Evolutionary conservation across 352 stramenopile species (phyloP).

Genomic region (Globisporangium viniferum): DNA sequence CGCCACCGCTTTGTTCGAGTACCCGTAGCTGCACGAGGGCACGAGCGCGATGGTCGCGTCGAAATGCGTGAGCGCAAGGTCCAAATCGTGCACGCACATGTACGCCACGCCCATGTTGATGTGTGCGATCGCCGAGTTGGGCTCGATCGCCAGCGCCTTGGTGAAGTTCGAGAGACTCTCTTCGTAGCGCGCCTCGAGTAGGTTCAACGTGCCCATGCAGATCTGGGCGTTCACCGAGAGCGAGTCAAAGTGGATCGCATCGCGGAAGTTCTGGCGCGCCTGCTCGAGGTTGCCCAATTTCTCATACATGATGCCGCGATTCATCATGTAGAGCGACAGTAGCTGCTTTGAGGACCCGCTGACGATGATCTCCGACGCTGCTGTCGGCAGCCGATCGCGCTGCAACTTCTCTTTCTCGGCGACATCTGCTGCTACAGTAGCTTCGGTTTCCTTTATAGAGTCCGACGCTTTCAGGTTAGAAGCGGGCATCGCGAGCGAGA

Average conservation of each 20-base stretch:
- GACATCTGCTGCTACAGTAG: not conserved
- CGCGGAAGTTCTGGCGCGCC: conserved; percentile 51
- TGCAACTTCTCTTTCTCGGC: not conserved
- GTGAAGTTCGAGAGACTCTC: conserved; percentile 37
- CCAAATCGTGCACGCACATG: conserved; percentile 32
- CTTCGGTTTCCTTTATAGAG: not conserved
- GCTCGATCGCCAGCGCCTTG: conserved; percentile 44
- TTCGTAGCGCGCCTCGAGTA: conserved; percentile 36
- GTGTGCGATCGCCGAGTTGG: conserved; percentile 48
- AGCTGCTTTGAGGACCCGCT: conserved; percentile 60
- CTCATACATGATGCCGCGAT: conserved; percentile 67
- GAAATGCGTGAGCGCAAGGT: conserved; percentile 40
- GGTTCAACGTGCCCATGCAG: conserved; percentile 56
- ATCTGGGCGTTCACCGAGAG: conserved; percentile 53
- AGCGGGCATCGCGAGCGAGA: conserved; percentile 3
- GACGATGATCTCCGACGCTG: conserved; percentile 22
- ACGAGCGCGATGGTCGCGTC: conserved; percentile 46
- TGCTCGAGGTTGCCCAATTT: conserved; percentile 41
- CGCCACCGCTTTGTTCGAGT: conserved; percentile 64
- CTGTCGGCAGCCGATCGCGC: not conserved
- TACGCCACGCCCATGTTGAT: conserved; percentile 56
- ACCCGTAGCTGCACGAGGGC: conserved; percentile 61
- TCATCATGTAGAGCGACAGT: conserved; percentile 67
- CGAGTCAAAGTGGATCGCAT: conserved; percentile 67
- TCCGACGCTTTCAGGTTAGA: not conserved